Percentiles rank a stretch among this genome's conserved stretches.
Evolutionary conservation across 2,329 filamentous ascomycete species (phyloP).

Genomic region (Scedosporium dehoogii): DNA sequence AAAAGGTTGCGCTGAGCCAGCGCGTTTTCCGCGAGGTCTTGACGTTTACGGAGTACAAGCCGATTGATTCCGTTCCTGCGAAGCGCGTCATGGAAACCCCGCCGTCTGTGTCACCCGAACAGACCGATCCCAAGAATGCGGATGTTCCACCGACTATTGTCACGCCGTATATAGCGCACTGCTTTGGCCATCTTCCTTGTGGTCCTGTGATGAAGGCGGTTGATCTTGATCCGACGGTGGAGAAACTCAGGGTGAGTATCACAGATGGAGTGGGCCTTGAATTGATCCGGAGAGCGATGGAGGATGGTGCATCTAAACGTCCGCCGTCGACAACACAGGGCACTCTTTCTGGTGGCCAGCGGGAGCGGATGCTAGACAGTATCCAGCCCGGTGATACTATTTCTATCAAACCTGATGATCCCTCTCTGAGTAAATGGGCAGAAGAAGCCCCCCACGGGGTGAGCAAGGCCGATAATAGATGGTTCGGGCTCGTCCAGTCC

Average conservation of each 20-base stretch:
- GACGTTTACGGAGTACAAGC: slow-evolving; percentile 23
- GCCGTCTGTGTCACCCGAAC: no score
- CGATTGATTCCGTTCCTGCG: slow-evolving; percentile 8
- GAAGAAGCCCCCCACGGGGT: slow-evolving; percentile 32
- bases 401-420: slow-evolving; percentile 12
- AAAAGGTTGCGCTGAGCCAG: slow-evolving; percentile 22
- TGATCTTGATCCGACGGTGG: slow-evolving; percentile 13
- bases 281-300: slow-evolving; percentile 17
- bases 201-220: slow-evolving; percentile 35
- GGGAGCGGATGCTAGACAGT: slow-evolving; percentile 11
- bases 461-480: slow-evolving; percentile 36
- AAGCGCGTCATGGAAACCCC: not conserved
- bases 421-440: slow-evolving; percentile 42
- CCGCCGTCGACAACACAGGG: not conserved
- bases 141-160: slow-evolving; percentile 44
- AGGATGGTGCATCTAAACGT: not conserved
- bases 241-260: not conserved
- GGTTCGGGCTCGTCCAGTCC: slow-evolving; percentile 61
- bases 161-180: slow-evolving; percentile 56
- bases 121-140: no score
- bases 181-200: slow-evolving; percentile 56
- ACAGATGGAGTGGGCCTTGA: slow-evolving; percentile 18
- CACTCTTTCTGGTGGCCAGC: slow-evolving; percentile 14
- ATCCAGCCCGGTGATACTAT: slow-evolving; percentile 39
- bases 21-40: slow-evolving; percentile 44